Conservation (phyloP, 805 yeast genomes). For the Schizosaccharomyces octosporus region DNA sequence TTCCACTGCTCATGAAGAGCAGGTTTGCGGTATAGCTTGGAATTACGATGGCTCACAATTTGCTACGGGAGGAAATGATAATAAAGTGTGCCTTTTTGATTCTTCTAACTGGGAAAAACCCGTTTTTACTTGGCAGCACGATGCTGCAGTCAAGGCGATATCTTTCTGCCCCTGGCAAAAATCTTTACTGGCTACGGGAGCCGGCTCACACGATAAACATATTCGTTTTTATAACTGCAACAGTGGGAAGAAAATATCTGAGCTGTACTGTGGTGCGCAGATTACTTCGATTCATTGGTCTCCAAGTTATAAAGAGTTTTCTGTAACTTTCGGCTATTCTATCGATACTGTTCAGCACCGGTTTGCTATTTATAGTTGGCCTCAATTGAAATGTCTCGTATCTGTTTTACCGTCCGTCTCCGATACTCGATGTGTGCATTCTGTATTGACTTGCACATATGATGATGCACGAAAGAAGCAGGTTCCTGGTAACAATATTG, state of each 20-base stretch:
- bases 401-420: constrained; percentile 24
- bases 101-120: constrained; percentile 14
- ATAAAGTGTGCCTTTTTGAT: constrained; percentile 83
- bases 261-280: constrained; percentile 39
- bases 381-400: constrained; percentile 13
- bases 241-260: constrained; percentile 44
- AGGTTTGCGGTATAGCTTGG: constrained; percentile 72
- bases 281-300: constrained; percentile 10
- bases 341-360: background rate
- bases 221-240: constrained; percentile 69
- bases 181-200: constrained; percentile 49
- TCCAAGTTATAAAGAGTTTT: constrained; percentile 4
- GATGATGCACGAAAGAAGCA: background rate
- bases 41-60: constrained; percentile 60
- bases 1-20: background rate
- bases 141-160: constrained; percentile 74
- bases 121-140: constrained; percentile 27
- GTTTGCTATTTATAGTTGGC: background rate
- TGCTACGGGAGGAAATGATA: constrained; percentile 87
- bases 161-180: constrained; percentile 82
- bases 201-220: constrained; percentile 61
- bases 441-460: background rate
- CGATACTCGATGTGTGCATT: background rate
- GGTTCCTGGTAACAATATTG: constrained; percentile 19
- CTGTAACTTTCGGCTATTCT: background rate